Base-by-base conservation (phyloP, 805 yeast genomes). In the Saturnispora zaruensis region DNA sequence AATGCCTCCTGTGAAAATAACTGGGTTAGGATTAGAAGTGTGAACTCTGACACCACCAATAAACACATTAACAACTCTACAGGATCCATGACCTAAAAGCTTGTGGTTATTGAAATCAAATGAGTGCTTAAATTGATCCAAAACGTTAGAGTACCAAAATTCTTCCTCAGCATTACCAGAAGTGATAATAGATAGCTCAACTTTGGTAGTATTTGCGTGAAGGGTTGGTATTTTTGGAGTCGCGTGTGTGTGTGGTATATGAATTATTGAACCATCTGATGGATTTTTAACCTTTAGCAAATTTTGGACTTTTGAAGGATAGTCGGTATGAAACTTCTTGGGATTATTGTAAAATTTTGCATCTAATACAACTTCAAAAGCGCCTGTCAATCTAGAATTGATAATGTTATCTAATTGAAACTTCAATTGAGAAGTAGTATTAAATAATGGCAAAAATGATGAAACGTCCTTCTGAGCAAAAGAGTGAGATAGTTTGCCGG, bases 101-200 rank as follows among this genome's bases (percentile, higher is more conserved):
- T 58, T 59, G 44, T 70, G 73, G 2, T 77, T 75, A 21, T 66
- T 58, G 1, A 59, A 53, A 2, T 56, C 59, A 53, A 78, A 79
- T n/a, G 58, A 57, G 38, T 69, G 61, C n/a, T 62, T 65, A 54
- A 65, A 73, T 43, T 68, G 60, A 56, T 80, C 85, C 41, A 82
- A 52, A 16, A 69, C 59, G 55, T 85, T 83, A 3, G 80, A 65
- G 64, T 82, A 88, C 95, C 95, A 87, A 58, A 85, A 84, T 62
- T 88, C 96, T 65, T 87, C 96, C 33, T 75, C 79, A 3, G 82
- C 83, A 58, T 83, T 86, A 2, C 93, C 96, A 18, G 86, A 77
- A 11, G 84, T 78, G 55, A 78, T 80, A 5, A 87, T 62, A 9
- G 82, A 74, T 30, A 87, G 61, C 51, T 67, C 68, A 43, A 80